A percentile compares a stretch with the other conserved stretches of the same genome.
phyloP scores from a whole-genome alignment of 208 protist species.

The Leishmania lainsoni region DNA sequence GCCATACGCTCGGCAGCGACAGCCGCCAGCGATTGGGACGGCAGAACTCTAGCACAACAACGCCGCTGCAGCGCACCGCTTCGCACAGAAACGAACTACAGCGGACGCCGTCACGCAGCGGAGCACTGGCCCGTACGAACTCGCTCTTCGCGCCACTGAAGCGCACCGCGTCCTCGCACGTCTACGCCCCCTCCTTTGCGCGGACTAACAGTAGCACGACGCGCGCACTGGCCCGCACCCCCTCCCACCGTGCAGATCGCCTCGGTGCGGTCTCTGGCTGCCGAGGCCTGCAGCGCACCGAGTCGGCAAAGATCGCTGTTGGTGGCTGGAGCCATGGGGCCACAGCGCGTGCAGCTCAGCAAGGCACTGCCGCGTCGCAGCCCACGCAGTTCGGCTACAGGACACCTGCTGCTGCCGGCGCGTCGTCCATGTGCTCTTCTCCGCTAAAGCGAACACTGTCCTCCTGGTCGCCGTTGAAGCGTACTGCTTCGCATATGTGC shows the following conservation, averaged over 20 bases:
- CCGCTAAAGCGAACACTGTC: neutral
- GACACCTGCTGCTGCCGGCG: neutral
- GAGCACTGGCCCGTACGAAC: constrained; percentile 17
- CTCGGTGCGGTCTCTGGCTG: neutral
- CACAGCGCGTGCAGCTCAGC: neutral
- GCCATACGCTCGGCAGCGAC: constrained; percentile 32
- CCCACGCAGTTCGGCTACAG: constrained; percentile 15
- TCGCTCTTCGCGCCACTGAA: constrained; percentile 16
- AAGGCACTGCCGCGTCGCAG: constrained; percentile 11
- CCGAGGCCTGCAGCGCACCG: constrained; percentile 26
- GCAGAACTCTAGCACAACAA: constrained; percentile 17
- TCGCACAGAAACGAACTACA: constrained; percentile 6
- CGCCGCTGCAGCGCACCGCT: constrained; percentile 24
- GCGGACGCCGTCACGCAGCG: constrained; percentile 18
- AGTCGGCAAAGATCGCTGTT: constrained; percentile 7
- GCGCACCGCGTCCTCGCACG: constrained; percentile 13
- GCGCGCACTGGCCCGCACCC: constrained; percentile 6
- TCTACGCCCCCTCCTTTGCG: constrained; percentile 1
- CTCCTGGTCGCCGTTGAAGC: constrained; percentile 26
- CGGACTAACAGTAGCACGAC: constrained; percentile 22
- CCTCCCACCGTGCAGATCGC: constrained; percentile 10
- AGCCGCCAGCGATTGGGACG: constrained; percentile 10
- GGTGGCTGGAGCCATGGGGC: neutral
- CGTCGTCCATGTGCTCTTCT: neutral
- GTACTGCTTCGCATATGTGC: constrained; percentile 25